Conservation (phyloP, 495 filamentous ascomycete genomes). For the Penicillium roqueforti region DNA sequence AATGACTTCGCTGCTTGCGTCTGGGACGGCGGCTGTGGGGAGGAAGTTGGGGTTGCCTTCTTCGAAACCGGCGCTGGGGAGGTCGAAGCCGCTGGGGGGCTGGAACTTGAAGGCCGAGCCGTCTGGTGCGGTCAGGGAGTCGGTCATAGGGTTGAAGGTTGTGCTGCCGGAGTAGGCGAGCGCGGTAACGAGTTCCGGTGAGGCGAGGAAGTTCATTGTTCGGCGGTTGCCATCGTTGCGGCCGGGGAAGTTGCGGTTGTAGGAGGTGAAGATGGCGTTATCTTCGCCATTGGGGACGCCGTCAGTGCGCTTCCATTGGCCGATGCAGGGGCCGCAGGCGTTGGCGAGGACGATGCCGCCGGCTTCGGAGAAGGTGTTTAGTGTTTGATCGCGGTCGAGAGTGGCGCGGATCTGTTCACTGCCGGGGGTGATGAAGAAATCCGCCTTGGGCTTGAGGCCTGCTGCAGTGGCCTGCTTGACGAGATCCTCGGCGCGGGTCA, state of each 20-base stretch:
- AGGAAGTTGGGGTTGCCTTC: conserved; percentile 69
- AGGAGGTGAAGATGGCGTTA: conserved; percentile 96
- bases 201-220: conserved; percentile 98
- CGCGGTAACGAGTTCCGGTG: conserved; percentile 92
- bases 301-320: conserved; percentile 93
- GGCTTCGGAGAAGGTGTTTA: conserved; percentile 80
- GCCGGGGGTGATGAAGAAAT: conserved; percentile 94
- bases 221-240: conserved; percentile 93
- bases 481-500: conserved; percentile 88
- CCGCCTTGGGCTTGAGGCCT: conserved; percentile 79
- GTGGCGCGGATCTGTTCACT: conserved; percentile 97
- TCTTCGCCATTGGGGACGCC: conserved; percentile 71
- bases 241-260: conserved; percentile 97
- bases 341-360: conserved; percentile 90
- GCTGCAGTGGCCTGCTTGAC: conserved; percentile 85
- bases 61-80: conserved; percentile 76
- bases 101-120: conserved; percentile 82
- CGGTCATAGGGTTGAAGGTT: conserved; percentile 94
- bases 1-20: conserved; percentile 51
- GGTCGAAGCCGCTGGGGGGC: conserved; percentile 71
- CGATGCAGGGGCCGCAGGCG: conserved; percentile 93
- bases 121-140: conserved; percentile 73
- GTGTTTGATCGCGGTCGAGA: conserved; percentile 76
- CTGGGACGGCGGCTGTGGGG: conserved; percentile 66
- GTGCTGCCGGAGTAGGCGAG: conserved; percentile 90